Evolutionary conservation across 1,284 basidiomycete genomes (phyloP), one percentile per base, ranked within the genome.

Genomic region (Ganoderma boninense): DNA sequence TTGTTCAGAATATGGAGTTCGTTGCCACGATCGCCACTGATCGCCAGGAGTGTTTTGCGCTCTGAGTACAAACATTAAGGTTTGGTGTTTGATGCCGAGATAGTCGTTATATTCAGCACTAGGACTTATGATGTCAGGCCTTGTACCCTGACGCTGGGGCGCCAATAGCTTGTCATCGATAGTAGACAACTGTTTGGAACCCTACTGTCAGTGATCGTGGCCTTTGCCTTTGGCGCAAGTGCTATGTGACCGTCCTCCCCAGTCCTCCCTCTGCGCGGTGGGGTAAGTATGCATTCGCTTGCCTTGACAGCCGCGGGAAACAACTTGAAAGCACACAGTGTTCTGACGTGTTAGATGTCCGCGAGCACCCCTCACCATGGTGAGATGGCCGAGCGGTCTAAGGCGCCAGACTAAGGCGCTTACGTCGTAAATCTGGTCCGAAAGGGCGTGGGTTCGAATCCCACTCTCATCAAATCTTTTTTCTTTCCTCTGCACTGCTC

Each of bases 331-430:
- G n/a, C n/a, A n/a, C n/a, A n/a, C n/a, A n/a, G n/a, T n/a, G n/a
- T n/a, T n/a, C n/a, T n/a, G n/a, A n/a, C n/a, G n/a, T n/a, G 29
- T 32, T 32, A 32, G 29, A 4, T 32, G 29, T 32, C 29, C 29
- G 2, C 4, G 29, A 2, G 29, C 2, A 32, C 4, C 2, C 29
- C 2, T 32, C 29, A 32, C 2, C 29, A 32, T 62, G 78, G 79
- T 72, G 88, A 90, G 90, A 91, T 92, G 90, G 90, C 90, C 91
- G 90, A 92, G 90, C 89, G 90, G 90, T 92, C 91, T 89, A 91
- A 92, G 90, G 90, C 90, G 90, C 90, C 89, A 92, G 91, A 92
- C 89, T 91, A 91, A 90, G 90, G 90, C 4, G 29, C 2, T 26
- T 4, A 52, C 1, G 8, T 3, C 13, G 4, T 7, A 10, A 40